Conservation (phyloP, 257 asterid genomes). For the Linaria vulgaris region DNA sequence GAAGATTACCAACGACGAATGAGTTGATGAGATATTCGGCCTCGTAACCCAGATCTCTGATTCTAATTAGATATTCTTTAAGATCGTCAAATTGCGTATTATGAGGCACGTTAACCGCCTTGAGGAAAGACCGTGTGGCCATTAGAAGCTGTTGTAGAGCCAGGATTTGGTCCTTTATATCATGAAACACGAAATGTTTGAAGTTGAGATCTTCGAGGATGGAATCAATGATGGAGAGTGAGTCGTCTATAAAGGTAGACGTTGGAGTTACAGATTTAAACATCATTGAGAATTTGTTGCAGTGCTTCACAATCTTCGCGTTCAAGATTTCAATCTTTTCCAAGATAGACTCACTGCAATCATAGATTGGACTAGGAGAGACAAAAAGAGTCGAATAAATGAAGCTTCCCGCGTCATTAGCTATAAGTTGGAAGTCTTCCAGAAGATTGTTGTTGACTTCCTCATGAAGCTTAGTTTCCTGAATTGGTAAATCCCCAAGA, state of each 20-base stretch:
- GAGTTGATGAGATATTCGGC: constrained; percentile 14
- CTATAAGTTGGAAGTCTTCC: neutral
- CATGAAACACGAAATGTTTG: neutral
- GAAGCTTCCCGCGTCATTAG: constrained; percentile 13
- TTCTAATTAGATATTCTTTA: neutral
- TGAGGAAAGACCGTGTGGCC: constrained; percentile 17
- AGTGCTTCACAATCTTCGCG: neutral
- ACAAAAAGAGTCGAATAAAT: constrained; percentile 21
- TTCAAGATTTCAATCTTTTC: neutral
- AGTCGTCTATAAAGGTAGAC: neutral
- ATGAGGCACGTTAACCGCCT: neutral
- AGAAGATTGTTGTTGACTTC: neutral
- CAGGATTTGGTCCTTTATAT: neutral
- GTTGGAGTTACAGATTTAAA: neutral
- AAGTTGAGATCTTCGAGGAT: constrained; percentile 22
- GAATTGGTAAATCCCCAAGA: constrained; percentile 11
- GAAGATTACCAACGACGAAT: neutral
- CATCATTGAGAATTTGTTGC: neutral
- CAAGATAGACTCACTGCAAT: neutral
- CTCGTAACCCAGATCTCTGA: constrained; percentile 6
- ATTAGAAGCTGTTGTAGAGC: too few relatives aligned
- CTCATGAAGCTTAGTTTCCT: neutral
- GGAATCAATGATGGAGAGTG: constrained; percentile 23
- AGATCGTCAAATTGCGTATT: neutral
- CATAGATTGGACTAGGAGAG: neutral